Conservation (phyloP, 2,329 filamentous ascomycete species). For the Tolypocladium amazonense region DNA sequence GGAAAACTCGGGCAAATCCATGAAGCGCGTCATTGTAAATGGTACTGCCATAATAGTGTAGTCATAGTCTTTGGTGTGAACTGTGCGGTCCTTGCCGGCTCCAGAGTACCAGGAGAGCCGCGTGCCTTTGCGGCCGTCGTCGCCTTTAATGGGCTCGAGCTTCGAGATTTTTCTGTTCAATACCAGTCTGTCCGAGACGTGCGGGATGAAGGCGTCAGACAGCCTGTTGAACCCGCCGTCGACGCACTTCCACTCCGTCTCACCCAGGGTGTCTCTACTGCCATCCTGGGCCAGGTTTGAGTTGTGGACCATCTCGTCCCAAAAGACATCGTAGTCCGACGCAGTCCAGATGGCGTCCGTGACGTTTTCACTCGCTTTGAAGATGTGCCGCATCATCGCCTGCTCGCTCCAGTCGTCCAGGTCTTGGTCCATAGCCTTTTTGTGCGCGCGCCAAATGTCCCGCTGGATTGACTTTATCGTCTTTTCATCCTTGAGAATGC, state of each 20-base stretch:
- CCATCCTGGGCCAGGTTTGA: constrained; percentile 20
- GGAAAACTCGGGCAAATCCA: constrained; percentile 24
- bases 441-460: constrained; percentile 18
- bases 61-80: constrained; percentile 21
- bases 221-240: constrained; percentile 23
- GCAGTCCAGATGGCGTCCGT: constrained; percentile 20
- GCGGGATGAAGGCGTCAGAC: constrained; percentile 21
- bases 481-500: constrained; percentile 6
- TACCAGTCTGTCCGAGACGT: constrained; percentile 15
- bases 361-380: constrained; percentile 22
- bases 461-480: constrained; percentile 4
- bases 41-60: constrained; percentile 26
- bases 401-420: constrained; percentile 19
- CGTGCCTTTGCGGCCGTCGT: not conserved
- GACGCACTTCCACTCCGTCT: constrained; percentile 18
- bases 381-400: constrained; percentile 19
- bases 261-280: constrained; percentile 11
- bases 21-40: constrained; percentile 24
- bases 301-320: constrained; percentile 22
- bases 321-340: constrained; percentile 20
- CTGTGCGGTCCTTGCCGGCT: constrained; percentile 12
- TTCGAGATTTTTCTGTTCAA: constrained; percentile 11
- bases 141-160: constrained; percentile 6
- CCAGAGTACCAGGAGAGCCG: constrained; percentile 6
- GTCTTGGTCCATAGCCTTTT: constrained; percentile 15